Percentiles rank a stretch among this genome's conserved stretches.
phyloP scores from a whole-genome alignment of 2,329 filamentous ascomycete genomes.

The Chrysoporthe deuterocubensis region DNA sequence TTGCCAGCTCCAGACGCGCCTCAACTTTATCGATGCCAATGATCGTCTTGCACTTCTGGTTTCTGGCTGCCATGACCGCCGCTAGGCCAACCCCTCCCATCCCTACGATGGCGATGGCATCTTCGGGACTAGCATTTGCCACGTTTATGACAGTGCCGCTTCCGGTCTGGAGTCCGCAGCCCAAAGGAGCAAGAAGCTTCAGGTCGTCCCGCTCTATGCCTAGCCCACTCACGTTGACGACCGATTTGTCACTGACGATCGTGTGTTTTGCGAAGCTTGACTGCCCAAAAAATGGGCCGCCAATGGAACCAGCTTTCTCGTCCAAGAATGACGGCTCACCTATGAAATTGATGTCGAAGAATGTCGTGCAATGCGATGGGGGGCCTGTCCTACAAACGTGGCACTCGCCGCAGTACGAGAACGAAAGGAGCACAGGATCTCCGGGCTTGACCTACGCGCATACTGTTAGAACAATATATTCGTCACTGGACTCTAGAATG shows the following conservation, averaged over 20 bases:
- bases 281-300: constrained; percentile 42
- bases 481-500: background rate
- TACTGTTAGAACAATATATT: too few relatives aligned
- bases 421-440: constrained; percentile 53
- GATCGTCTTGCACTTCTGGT: constrained; percentile 34
- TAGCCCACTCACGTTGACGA: constrained; percentile 35
- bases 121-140: constrained; percentile 32
- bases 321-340: constrained; percentile 50
- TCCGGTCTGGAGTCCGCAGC: constrained; percentile 40
- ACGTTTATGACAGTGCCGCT: constrained; percentile 39
- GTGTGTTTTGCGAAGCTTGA: constrained; percentile 39
- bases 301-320: constrained; percentile 36
- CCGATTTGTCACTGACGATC: constrained; percentile 36
- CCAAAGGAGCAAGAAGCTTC: constrained; percentile 35
- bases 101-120: constrained; percentile 36
- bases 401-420: constrained; percentile 51
- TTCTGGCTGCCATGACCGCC: constrained; percentile 30
- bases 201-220: constrained; percentile 31
- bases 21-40: constrained; percentile 49
- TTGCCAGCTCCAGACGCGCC: constrained; percentile 44
- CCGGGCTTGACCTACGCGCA: constrained; percentile 39
- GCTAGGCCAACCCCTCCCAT: constrained; percentile 35
- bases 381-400: constrained; percentile 50
- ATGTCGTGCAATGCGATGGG: constrained; percentile 53
- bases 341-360: constrained; percentile 56